Evolutionary conservation across 1,284 basidiomycete genomes (phyloP).

Genomic region (Naganishia sp.): DNA sequence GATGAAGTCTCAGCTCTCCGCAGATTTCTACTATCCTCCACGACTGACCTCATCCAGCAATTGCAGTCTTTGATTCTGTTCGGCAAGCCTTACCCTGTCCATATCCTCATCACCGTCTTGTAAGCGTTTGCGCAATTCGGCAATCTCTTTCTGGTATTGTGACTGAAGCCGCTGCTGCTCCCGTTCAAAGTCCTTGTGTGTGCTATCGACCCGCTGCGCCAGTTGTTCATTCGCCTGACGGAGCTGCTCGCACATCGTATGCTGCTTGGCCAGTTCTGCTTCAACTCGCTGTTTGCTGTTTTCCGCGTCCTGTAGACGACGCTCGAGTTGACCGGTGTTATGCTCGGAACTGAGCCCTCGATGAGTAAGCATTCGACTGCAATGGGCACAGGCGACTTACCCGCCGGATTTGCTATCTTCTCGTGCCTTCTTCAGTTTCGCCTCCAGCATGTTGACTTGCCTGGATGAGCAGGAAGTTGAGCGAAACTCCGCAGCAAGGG

Average conservation of each 20-base stretch:
- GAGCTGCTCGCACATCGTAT: constrained; percentile 68
- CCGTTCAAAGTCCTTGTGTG: constrained; percentile 70
- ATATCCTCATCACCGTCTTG: constrained; percentile 42
- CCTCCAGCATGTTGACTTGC: constrained; percentile 33
- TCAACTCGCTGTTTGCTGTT: constrained; percentile 57
- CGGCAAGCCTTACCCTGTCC: constrained; percentile 39
- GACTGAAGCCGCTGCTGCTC: constrained; percentile 41
- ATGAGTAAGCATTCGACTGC: not conserved
- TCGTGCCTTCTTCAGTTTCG: constrained; percentile 25
- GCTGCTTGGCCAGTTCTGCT: constrained; percentile 67
- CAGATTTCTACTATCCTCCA: too few relatives aligned
- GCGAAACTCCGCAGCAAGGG: not conserved
- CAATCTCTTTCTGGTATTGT: constrained; percentile 44
- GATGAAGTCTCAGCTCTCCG: not conserved
- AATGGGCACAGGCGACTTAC: not conserved
- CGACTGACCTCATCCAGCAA: constrained; percentile 51
- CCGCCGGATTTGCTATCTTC: constrained; percentile 17
- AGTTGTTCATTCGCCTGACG: constrained; percentile 73
- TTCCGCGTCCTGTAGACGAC: constrained; percentile 9
- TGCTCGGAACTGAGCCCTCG: not conserved
- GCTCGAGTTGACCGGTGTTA: not conserved
- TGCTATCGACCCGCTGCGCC: constrained; percentile 67
- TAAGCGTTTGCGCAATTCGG: constrained; percentile 41
- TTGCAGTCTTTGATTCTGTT: constrained; percentile 50
- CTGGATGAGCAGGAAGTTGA: not conserved